These are phyloP conservation scores for button mushroom (Agaricus bisporus) DNA, from an alignment of 768 basidiomycete species.

Conservation along the genomic window DNA sequence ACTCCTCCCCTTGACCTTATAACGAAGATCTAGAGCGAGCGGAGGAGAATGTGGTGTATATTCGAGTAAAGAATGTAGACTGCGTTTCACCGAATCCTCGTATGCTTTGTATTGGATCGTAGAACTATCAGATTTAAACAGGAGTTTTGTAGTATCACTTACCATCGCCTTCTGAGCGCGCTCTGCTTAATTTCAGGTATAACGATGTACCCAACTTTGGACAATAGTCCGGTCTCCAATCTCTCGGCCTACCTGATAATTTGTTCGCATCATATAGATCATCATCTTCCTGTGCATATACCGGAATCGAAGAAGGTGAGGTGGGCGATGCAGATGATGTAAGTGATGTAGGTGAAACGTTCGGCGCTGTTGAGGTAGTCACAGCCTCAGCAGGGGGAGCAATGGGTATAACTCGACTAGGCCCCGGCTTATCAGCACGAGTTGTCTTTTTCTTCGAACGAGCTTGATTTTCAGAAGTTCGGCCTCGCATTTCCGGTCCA, in stretches of 20 bases:
- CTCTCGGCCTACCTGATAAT: constrained; percentile 31
- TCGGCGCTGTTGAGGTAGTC: not conserved
- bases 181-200: constrained; percentile 21
- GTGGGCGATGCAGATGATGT: not conserved
- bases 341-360: no score
- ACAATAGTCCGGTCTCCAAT: constrained; percentile 39
- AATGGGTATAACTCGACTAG: not conserved
- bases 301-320: constrained; percentile 10
- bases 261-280: constrained; percentile 24
- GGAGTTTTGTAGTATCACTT: not conserved
- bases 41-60: constrained; percentile 26
- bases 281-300: constrained; percentile 20
- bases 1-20: constrained; percentile 20
- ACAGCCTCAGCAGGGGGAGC: not conserved
- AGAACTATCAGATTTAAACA: not conserved
- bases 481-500: no score
- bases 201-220: constrained; percentile 20
- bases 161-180: constrained; percentile 29
- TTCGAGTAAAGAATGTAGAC: constrained; percentile 23
- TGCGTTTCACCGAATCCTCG: constrained; percentile 25
- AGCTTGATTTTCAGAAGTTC: no score
- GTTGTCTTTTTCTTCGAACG: no score
- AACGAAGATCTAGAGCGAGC: constrained; percentile 46
- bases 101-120: constrained; percentile 15
- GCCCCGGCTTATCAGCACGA: not conserved